phyloP scores from a whole-genome alignment of 257 asterid genomes.

The Thymus quinquecostatus region DNA sequence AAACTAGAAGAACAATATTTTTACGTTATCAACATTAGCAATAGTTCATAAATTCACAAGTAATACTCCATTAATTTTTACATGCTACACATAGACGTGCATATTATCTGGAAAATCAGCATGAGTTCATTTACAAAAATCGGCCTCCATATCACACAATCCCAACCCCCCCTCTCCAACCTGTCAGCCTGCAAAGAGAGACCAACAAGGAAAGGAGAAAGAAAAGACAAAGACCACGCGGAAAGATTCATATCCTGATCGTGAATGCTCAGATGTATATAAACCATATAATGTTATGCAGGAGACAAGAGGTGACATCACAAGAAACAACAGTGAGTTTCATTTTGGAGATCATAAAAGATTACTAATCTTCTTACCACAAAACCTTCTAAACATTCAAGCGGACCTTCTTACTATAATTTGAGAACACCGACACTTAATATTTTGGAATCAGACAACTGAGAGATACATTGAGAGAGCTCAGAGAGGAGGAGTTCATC shows the following conservation, averaged over 20 bases:
- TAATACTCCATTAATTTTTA: not conserved
- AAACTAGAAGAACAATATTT: slow-evolving; percentile 18
- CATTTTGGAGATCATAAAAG: not conserved
- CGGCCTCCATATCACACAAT: not conserved
- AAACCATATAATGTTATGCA: not conserved
- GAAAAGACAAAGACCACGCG: not conserved
- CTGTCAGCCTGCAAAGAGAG: not conserved
- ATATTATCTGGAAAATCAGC: not conserved
- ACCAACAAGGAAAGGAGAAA: not conserved
- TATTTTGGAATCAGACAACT: not conserved
- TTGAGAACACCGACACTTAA: not conserved
- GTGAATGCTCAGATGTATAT: too few relatives aligned
- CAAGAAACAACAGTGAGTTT: slow-evolving; percentile 12
- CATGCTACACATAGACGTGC: not conserved
- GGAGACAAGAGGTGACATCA: not conserved
- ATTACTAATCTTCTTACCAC: slow-evolving; percentile 2
- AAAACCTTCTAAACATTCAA: not conserved
- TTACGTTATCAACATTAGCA: not conserved
- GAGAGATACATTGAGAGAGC: not conserved
- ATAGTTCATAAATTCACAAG: not conserved
- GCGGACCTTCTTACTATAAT: not conserved
- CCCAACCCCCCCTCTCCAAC: too few relatives aligned
- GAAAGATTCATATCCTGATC: too few relatives aligned
- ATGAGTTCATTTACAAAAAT: not conserved
- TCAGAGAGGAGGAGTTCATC: not conserved